phyloP scores from a whole-genome alignment of 805 yeast species.

The Lipomyces spencermartinsiae region DNA sequence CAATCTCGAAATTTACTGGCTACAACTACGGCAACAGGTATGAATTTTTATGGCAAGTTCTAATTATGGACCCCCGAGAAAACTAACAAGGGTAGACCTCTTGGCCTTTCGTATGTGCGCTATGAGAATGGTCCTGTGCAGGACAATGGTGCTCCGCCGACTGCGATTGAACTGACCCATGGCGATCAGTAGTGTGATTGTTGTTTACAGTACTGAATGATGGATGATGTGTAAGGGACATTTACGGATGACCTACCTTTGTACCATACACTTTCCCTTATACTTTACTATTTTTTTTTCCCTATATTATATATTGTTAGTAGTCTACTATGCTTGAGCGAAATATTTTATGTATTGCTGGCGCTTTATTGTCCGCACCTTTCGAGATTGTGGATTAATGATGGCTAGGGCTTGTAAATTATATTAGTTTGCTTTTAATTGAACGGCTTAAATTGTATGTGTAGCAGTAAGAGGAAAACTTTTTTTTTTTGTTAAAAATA shows the following conservation, averaged over 20 bases:
- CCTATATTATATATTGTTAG: neutral
- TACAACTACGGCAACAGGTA: constrained; percentile 79
- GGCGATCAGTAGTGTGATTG: constrained; percentile 13
- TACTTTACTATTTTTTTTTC: no score
- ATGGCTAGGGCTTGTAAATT: neutral
- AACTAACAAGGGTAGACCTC: constrained; percentile 50
- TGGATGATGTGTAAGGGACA: neutral
- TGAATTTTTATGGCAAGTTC: neutral
- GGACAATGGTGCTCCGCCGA: neutral
- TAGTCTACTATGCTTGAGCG: neutral
- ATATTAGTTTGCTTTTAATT: neutral
- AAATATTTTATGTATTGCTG: no score
- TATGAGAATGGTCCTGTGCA: constrained; percentile 33
- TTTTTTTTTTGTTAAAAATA: no score
- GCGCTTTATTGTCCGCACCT: no score
- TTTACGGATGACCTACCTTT: neutral
- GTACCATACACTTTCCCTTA: neutral
- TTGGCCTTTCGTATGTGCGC: constrained; percentile 71
- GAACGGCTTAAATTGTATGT: neutral
- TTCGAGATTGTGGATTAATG: neutral
- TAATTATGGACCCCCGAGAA: neutral
- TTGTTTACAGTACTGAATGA: neutral
- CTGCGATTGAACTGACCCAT: constrained; percentile 21
- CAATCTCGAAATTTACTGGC: constrained; percentile 74
- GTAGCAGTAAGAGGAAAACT: neutral